Percentiles rank a stretch among this genome's conserved stretches.
Conservation (phyloP, 306 rosid species). For the Glycine latifolia region DNA sequence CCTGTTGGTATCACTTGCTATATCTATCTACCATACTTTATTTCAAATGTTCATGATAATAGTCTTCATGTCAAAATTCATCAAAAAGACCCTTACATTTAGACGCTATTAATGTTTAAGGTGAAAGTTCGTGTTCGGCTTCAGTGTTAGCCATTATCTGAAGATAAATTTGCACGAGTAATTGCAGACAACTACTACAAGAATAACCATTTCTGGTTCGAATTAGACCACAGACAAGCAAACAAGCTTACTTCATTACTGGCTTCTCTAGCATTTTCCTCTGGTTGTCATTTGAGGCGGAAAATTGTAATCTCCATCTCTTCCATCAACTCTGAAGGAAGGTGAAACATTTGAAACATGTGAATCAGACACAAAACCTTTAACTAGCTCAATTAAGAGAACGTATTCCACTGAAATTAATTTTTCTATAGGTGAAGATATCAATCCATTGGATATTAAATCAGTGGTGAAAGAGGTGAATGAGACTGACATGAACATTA, state of each 20-base stretch:
- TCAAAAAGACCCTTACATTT: not conserved
- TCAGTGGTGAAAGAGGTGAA: slow-evolving; percentile 39
- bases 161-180: slow-evolving; percentile 65
- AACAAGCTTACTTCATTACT: slow-evolving; percentile 59
- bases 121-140: slow-evolving; percentile 64
- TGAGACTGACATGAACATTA: slow-evolving; percentile 54
- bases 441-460: slow-evolving; percentile 41
- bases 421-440: slow-evolving; percentile 51
- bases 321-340: slow-evolving; percentile 45
- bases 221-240: slow-evolving; percentile 79
- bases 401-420: slow-evolving; percentile 45
- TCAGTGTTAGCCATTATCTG: slow-evolving; percentile 70
- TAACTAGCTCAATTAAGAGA: slow-evolving; percentile 32
- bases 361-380: not conserved
- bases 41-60: not conserved
- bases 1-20: slow-evolving; percentile 74
- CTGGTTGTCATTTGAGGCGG: slow-evolving; percentile 48
- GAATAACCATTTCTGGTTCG: slow-evolving; percentile 74
- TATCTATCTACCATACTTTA: slow-evolving; percentile 19
- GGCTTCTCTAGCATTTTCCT: slow-evolving; percentile 55
- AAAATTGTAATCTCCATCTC: slow-evolving; percentile 40
- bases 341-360: slow-evolving; percentile 42
- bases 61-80: not conserved
- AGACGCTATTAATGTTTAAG: slow-evolving; percentile 47
- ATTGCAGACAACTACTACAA: slow-evolving; percentile 69